Evolutionary conservation across 2,329 filamentous ascomycete genomes (phyloP).

Genomic region (Trichoderma hamatum): DNA sequence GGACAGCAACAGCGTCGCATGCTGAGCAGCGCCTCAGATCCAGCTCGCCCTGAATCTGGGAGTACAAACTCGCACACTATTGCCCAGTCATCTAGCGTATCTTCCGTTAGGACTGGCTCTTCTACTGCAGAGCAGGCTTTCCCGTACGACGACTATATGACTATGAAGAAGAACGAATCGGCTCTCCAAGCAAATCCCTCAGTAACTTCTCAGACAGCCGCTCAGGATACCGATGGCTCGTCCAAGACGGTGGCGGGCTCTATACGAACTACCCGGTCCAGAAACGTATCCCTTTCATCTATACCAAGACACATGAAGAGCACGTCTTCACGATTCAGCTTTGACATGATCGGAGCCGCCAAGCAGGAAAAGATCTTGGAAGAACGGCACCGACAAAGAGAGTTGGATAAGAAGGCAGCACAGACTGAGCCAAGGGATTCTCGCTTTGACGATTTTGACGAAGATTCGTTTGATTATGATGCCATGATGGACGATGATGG

Average conservation of each 20-base stretch:
- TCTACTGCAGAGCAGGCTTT: constrained; percentile 25
- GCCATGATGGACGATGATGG: constrained; percentile 68
- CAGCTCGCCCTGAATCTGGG: constrained; percentile 33
- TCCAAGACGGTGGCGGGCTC: constrained; percentile 33
- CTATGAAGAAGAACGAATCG: constrained; percentile 43
- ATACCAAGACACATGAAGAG: constrained; percentile 71
- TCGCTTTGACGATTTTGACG: constrained; percentile 64
- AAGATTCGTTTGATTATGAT: constrained; percentile 63
- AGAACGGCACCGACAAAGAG: constrained; percentile 70
- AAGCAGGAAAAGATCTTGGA: constrained; percentile 70
- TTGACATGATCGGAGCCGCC: constrained; percentile 75
- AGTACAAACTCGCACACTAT: constrained; percentile 35
- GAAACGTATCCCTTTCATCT: constrained; percentile 57
- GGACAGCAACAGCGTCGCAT: constrained; percentile 27
- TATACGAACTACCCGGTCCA: constrained; percentile 47
- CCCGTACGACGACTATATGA: constrained; percentile 33
- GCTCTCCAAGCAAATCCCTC: constrained; percentile 27
- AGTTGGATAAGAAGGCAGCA: constrained; percentile 60
- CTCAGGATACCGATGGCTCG: constrained; percentile 31
- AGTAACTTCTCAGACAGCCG: constrained; percentile 32
- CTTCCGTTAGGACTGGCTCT: constrained; percentile 32
- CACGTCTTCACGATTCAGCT: constrained; percentile 78
- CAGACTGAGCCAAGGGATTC: constrained; percentile 50
- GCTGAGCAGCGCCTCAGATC: constrained; percentile 40
- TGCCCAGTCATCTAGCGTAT: constrained; percentile 35